phyloP scores from a whole-genome alignment of 176 grass and related monocot genomes.

The Alloteropsis semialata region DNA sequence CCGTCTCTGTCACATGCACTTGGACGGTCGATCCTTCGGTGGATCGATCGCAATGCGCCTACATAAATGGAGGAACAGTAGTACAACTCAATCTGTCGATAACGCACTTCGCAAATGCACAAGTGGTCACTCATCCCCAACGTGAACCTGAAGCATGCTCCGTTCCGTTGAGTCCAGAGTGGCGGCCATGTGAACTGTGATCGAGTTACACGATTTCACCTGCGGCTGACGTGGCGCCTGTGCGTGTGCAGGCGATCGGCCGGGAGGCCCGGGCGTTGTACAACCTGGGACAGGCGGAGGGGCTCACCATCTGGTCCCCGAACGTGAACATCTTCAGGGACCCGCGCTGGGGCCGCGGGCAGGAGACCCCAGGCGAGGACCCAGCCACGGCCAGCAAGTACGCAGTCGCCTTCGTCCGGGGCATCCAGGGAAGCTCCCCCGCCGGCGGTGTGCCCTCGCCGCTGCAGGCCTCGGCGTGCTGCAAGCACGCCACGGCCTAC shows the following conservation, averaged over 20 bases:
- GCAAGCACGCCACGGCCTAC: conserved; percentile 87
- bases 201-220: not conserved
- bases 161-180: not conserved
- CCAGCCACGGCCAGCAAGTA: conserved; percentile 46
- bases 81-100: not conserved
- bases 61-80: not conserved
- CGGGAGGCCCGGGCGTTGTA: conserved; percentile 36
- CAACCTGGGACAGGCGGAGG: conserved; percentile 60
- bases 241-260: conserved; percentile 26
- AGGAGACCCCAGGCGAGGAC: conserved; percentile 89
- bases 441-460: not conserved
- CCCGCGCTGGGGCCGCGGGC: conserved; percentile 72
- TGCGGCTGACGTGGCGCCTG: not conserved
- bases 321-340: conserved; percentile 86
- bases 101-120: not conserved
- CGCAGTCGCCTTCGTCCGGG: conserved; percentile 54
- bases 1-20: not conserved
- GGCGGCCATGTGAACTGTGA: not conserved
- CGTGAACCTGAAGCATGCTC: not conserved
- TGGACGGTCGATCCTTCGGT: not conserved
- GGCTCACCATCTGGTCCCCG: conserved; percentile 68
- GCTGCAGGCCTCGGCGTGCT: conserved; percentile 70
- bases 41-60: not conserved
- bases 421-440: conserved; percentile 44
- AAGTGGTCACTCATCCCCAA: not conserved